Percentiles rank a stretch among this genome's conserved stretches.
These are phyloP conservation scores for Diaporthe humulicola DNA, from an alignment of 2,329 filamentous ascomycete species.

Conservation along the genomic window DNA sequence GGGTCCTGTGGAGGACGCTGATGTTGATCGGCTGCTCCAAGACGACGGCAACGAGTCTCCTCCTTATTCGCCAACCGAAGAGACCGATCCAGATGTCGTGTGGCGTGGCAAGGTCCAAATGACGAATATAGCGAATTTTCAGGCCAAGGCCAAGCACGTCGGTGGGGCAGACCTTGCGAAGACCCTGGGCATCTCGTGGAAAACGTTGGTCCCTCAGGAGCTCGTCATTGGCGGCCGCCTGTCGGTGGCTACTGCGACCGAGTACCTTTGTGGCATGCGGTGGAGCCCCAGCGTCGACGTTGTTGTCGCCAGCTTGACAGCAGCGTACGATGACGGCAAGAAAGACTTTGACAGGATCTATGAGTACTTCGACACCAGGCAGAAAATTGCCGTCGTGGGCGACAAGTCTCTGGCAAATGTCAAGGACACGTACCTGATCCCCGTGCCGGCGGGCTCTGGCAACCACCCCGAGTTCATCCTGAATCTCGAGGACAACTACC, in stretches of 20 bases:
- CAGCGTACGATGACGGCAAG: constrained; percentile 71
- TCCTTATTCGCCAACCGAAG: constrained; percentile 85
- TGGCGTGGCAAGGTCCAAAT: constrained; percentile 85
- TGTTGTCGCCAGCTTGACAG: constrained; percentile 80
- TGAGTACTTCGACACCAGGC: constrained; percentile 86
- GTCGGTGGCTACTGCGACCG: constrained; percentile 83
- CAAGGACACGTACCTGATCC: constrained; percentile 91
- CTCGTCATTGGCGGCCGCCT: constrained; percentile 85
- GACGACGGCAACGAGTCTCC: constrained; percentile 85
- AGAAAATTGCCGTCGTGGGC: constrained; percentile 88
- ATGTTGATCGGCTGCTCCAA: constrained; percentile 89
- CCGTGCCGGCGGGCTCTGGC: constrained; percentile 79
- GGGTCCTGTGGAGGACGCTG: constrained; percentile 81
- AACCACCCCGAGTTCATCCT: constrained; percentile 88
- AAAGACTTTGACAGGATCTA: constrained; percentile 82
- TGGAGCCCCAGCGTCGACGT: constrained; percentile 88
- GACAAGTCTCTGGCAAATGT: constrained; percentile 82
- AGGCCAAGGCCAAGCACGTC: constrained; percentile 83
- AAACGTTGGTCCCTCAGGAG: constrained; percentile 77
- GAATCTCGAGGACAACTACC: constrained; percentile 85
- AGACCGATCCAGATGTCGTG: constrained; percentile 77
- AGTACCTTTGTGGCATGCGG: constrained; percentile 89
- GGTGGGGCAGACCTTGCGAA: constrained; percentile 84
- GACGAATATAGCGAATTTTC: constrained; percentile 81
- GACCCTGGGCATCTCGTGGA: constrained; percentile 71